Evolutionary conservation across 805 yeast species (phyloP).

Genomic region (Lipomyces chichibuensis): DNA sequence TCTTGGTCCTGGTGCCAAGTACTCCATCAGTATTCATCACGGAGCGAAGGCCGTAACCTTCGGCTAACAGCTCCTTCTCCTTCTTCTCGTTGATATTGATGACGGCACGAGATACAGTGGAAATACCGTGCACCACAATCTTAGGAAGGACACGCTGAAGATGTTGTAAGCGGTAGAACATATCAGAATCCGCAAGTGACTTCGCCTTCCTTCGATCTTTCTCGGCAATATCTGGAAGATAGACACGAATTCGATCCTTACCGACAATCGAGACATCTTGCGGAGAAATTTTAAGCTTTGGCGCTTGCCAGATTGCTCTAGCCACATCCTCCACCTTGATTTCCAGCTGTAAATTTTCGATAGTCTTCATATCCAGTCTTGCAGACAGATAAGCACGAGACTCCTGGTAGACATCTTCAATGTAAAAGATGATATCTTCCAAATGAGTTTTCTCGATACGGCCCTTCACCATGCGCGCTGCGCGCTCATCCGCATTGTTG

Average conservation of each 20-base stretch:
- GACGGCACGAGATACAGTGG: constrained; percentile 92
- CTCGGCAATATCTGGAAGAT: constrained; percentile 32
- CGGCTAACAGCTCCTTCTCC: constrained; percentile 86
- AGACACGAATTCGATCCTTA: constrained; percentile 55
- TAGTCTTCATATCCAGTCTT: constrained; percentile 78
- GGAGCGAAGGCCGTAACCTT: constrained; percentile 94
- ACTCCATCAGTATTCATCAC: constrained; percentile 99
- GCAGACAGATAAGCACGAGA: constrained; percentile 76
- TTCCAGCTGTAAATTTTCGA: constrained; percentile 88
- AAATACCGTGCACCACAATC: constrained; percentile 89
- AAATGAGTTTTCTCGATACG: constrained; percentile 89
- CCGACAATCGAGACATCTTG: constrained; percentile 72
- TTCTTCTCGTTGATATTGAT: constrained; percentile 87
- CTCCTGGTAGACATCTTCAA: constrained; percentile 91
- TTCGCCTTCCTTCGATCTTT: constrained; percentile 38
- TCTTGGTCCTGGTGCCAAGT: constrained; percentile 78
- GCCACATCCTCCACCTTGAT: constrained; percentile 84
- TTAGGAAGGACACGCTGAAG: constrained; percentile 81
- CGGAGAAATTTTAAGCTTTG: constrained; percentile 80
- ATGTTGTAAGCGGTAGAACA: constrained; percentile 87
- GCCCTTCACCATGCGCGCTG: constrained; percentile 98
- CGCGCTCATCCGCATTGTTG: constrained; percentile 80
- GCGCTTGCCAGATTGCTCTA: constrained; percentile 76
- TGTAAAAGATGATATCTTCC: constrained; percentile 81
- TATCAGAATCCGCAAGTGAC: constrained; percentile 47